phyloP scores from a whole-genome alignment of 2,329 filamentous ascomycete genomes.

The Colletotrichum cordylinicola region DNA sequence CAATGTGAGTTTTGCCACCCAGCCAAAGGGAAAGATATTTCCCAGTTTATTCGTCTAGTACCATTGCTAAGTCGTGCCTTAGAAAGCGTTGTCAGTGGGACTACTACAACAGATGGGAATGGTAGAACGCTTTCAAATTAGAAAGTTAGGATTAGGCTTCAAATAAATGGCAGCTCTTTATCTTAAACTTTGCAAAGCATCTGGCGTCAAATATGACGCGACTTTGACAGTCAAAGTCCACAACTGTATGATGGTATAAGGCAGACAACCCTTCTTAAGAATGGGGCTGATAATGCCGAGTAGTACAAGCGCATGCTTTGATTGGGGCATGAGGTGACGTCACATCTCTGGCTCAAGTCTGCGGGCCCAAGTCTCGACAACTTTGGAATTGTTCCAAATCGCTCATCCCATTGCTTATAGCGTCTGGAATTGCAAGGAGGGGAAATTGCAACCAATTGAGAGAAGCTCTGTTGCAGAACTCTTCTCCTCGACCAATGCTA shows the following conservation, averaged over 20 bases:
- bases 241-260: rapidly evolving
- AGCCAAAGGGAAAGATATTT: not conserved
- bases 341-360: not conserved
- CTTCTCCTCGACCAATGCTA: not conserved
- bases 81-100: rapidly evolving
- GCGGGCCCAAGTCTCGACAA: rapidly evolving
- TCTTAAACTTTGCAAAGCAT: not conserved
- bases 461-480: not conserved
- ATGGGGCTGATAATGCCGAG: rapidly evolving
- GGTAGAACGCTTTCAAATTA: not conserved
- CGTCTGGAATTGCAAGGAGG: too few species aligned
- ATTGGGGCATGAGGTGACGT: rapidly evolving
- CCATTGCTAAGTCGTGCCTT: not conserved
- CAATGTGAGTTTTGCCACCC: not conserved
- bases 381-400: not conserved
- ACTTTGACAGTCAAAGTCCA: rapidly evolving
- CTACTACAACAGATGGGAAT: not conserved
- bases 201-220: rapidly evolving
- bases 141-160: not conserved
- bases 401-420: rapidly evolving
- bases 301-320: not conserved
- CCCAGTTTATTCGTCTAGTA: not conserved
- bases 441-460: too few species aligned
- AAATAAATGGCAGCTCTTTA: not conserved
- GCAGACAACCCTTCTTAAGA: rapidly evolving